Evolutionary conservation across 768 basidiomycete species (phyloP).

Genomic region (Saitozyma podzolica): DNA sequence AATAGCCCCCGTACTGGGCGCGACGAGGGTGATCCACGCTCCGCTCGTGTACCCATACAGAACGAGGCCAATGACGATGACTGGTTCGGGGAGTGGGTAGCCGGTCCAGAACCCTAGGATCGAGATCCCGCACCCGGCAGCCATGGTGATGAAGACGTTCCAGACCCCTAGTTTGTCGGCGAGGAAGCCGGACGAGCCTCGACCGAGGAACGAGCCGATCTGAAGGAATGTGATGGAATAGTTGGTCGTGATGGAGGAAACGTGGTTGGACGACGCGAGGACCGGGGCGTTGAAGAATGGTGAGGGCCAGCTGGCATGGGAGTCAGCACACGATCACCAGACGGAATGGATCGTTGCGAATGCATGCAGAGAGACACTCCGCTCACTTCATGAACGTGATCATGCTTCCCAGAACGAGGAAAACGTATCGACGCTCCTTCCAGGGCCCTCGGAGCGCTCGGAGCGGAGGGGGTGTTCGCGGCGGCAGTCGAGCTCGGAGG

Average conservation of each 20-base stretch:
- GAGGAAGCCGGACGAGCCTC: slow-evolving; percentile 36
- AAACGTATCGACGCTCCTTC: slow-evolving; percentile 38
- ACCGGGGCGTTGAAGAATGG: slow-evolving; percentile 46
- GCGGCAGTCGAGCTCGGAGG: slow-evolving; percentile 43
- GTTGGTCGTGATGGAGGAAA: slow-evolving; percentile 19
- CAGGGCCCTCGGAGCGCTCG: slow-evolving; percentile 31
- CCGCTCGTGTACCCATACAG: slow-evolving; percentile 43
- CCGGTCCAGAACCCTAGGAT: slow-evolving; percentile 45
- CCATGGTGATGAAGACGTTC: slow-evolving; percentile 29
- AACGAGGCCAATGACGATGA: slow-evolving; percentile 37
- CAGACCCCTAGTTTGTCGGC: slow-evolving; percentile 43
- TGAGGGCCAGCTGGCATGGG: slow-evolving; percentile 36
- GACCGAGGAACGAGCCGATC: slow-evolving; percentile 43
- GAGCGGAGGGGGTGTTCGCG: slow-evolving; percentile 34
- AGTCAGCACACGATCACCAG: background rate
- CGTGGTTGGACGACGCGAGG: slow-evolving; percentile 32
- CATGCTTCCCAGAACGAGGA: slow-evolving; percentile 38
- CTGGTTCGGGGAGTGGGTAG: slow-evolving; percentile 23
- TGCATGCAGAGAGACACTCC: too few species aligned
- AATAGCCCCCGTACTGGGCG: slow-evolving; percentile 39
- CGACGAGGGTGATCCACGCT: slow-evolving; percentile 43
- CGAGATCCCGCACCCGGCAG: slow-evolving; percentile 21
- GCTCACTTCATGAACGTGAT: slow-evolving; percentile 45
- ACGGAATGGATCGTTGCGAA: too few species aligned
- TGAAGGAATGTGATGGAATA: slow-evolving; percentile 49